phyloP scores from a whole-genome alignment of 306 rosid genomes.

The Malus orientalis region DNA sequence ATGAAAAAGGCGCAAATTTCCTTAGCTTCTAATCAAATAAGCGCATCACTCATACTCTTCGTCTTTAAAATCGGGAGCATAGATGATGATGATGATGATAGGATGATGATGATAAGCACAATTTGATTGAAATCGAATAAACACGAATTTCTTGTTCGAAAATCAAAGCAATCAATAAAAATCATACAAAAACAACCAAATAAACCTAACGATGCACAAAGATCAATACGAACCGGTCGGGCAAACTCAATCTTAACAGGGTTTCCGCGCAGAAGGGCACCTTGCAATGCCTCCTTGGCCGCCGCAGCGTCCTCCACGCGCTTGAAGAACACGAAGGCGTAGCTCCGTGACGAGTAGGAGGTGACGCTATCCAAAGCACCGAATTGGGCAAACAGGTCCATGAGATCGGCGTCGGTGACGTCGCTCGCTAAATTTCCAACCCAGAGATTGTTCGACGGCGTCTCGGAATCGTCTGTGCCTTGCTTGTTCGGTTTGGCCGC shows the following conservation, averaged over 20 bases:
- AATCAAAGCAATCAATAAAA: neutral
- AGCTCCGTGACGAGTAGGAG: conserved; percentile 68
- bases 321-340: conserved; percentile 77
- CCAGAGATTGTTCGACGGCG: conserved; percentile 82
- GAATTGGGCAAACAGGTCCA: conserved; percentile 63
- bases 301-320: conserved; percentile 83
- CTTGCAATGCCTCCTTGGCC: conserved; percentile 77
- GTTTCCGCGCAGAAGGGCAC: conserved; percentile 46
- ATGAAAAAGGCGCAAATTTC: neutral
- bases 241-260: conserved; percentile 84
- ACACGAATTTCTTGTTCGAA: neutral
- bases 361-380: conserved; percentile 91
- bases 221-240: conserved; percentile 91
- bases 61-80: neutral
- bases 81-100: neutral
- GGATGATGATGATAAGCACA: neutral
- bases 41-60: neutral
- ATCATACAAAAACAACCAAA: conserved; percentile 17
- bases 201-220: conserved; percentile 32
- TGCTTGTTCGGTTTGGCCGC: conserved; percentile 36
- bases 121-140: neutral
- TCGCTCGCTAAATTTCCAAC: conserved; percentile 76
- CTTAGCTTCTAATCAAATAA: neutral
- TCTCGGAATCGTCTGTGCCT: conserved; percentile 35
- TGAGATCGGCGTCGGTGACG: conserved; percentile 69